Evolutionary conservation across 768 basidiomycete species (phyloP), one percentile per base, ranked within the genome.

Genomic region (Termitomyces sp.): DNA sequence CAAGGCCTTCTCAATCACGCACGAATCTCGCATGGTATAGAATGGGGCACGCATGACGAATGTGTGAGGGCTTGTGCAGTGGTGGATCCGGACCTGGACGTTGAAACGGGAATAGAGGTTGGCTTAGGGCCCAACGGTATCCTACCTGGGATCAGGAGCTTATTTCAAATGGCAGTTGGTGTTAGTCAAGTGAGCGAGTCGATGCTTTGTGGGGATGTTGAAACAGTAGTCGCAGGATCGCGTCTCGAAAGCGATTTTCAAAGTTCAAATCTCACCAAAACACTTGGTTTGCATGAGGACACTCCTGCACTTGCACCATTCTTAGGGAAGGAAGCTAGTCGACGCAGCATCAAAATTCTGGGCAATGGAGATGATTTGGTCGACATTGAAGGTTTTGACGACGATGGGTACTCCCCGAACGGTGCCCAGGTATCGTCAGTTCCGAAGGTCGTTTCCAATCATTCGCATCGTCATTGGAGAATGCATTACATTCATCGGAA

Each of bases 1-100:
- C 82, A 84, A 67, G 82, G 82, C 4, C 74, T 84, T 16, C 73
- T 82, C 32, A 83, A 82, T 64, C 82, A 84, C 59, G 80, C 78
- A 33, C 78, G 82, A 13, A 74, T 81, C 35, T 71, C 74, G 6
- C 82, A 84, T 66, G 69, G 64, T 43, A 70, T 78, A 33, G 81
- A 79, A 60, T 84, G 81, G 79, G 81, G 78, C 12, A 79, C 78
- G 9, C 82, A 84, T 57, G 82, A 84, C 44, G 81, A 80, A 51
- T 84, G 82, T 59, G 78, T 83, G 6, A 72, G 75, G 47, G 78
- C 79, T 5, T 83, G 82, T 68, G 77, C 80, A 7, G 71, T 76
- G 16, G 62, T 71, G 5, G 77, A 79, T 54, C 69, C 75, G 46
- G 67, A 72, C 47, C 54, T 80, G n/a, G 73, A 80, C 51, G 58